Conservation (phyloP, 164 flowering plant species). For the Macadamia tetraphylla region DNA sequence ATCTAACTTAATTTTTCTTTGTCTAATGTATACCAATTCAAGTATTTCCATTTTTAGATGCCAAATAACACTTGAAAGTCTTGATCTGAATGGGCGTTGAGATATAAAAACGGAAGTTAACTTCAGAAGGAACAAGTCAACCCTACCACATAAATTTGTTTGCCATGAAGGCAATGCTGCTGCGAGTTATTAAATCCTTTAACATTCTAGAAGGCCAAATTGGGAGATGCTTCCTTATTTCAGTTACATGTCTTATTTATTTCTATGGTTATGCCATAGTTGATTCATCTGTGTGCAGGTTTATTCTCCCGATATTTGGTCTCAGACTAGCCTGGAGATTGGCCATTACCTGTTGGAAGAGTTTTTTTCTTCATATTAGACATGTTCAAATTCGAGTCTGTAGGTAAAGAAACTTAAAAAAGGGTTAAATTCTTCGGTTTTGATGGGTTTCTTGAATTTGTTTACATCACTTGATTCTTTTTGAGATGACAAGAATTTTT, state of each 20-base stretch:
- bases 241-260: not conserved
- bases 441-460: not conserved
- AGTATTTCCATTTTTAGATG: too few relatives aligned
- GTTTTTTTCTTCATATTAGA: conserved; percentile 29
- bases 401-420: conserved; percentile 34
- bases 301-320: conserved; percentile 56
- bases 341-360: conserved; percentile 38
- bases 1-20: too few relatives aligned
- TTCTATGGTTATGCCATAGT: conserved; percentile 6
- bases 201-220: not conserved
- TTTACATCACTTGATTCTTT: not conserved
- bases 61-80: not conserved
- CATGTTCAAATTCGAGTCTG: conserved; percentile 26
- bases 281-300: conserved; percentile 33
- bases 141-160: not conserved
- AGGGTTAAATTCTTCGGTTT: not conserved
- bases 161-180: not conserved
- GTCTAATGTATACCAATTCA: too few relatives aligned
- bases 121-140: not conserved
- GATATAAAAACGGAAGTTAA: not conserved
- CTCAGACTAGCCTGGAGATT: conserved; percentile 48
- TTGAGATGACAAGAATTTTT: conserved; percentile 6
- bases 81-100: not conserved
- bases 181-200: not conserved
- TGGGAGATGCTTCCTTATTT: not conserved